phyloP scores from a whole-genome alignment of 2,329 filamentous ascomycete genomes.

The Sclerotinia spermophila region DNA sequence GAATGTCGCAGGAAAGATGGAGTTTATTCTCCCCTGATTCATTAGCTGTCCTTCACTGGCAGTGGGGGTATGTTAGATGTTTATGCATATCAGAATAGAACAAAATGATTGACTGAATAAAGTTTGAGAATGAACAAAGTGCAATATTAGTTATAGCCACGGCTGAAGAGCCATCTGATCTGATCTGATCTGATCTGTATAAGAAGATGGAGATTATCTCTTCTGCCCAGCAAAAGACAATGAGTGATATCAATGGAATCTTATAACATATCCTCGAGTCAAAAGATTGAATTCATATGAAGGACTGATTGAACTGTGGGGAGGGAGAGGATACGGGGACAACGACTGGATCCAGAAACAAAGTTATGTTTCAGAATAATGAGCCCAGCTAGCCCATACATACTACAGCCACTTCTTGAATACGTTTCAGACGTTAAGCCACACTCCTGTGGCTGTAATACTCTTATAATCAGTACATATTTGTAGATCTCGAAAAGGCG shows the following conservation, averaged over 20 bases:
- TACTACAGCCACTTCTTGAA: background rate
- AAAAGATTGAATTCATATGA: background rate
- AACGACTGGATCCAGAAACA: slow-evolving; percentile 8
- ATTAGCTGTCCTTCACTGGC: slow-evolving; percentile 14
- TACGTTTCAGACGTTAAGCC: background rate
- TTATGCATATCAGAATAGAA: background rate
- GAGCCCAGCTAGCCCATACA: background rate
- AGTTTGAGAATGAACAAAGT: background rate
- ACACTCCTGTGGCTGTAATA: slow-evolving; percentile 3
- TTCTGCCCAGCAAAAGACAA: slow-evolving; percentile 1
- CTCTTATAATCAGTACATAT: background rate
- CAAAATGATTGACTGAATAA: background rate
- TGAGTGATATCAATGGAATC: background rate
- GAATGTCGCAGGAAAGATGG: slow-evolving; percentile 13
- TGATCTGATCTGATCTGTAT: background rate
- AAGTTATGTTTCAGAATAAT: slow-evolving; percentile 2
- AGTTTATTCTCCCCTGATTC: slow-evolving; percentile 7
- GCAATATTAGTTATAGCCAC: background rate
- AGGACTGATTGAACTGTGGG: background rate
- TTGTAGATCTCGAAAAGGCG: slow-evolving; percentile 10
- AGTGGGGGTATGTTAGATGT: background rate
- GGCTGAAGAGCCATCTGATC: background rate
- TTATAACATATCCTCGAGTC: too few species aligned
- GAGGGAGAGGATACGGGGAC: background rate
- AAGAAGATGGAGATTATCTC: background rate